Evolutionary conservation across 2,329 filamentous ascomycete genomes (phyloP).

Genomic region (Fusarium sp.): DNA sequence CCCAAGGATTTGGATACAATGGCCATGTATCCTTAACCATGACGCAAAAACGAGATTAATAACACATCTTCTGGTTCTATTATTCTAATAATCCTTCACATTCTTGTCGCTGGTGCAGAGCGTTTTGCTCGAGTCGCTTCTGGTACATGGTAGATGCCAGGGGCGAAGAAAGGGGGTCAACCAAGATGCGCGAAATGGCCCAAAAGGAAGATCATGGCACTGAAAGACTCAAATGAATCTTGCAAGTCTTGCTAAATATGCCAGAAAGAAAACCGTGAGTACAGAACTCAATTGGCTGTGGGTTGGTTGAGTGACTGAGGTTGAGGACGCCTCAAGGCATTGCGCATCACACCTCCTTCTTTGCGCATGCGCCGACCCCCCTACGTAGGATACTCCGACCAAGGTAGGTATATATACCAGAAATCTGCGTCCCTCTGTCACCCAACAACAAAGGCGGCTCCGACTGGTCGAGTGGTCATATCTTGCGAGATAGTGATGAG

Average conservation of each 20-base stretch:
- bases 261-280: rapidly evolving
- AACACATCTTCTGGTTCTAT: not conserved
- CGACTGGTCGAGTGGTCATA: not conserved
- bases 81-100: not conserved
- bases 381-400: not conserved
- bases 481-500: not conserved
- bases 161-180: not conserved
- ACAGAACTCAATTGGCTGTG: not conserved
- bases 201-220: not conserved
- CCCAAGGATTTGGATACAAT: not conserved
- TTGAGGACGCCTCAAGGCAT: not conserved
- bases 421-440: not conserved
- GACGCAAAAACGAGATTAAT: not conserved
- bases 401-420: not conserved
- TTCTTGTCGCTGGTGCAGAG: not conserved
- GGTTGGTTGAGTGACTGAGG: not conserved
- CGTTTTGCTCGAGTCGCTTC: not conserved
- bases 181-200: not conserved
- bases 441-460: not conserved
- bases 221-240: not conserved
- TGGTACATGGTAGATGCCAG: not conserved
- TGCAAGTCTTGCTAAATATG: not conserved
- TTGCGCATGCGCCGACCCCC: not conserved
- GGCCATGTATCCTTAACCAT: not conserved
- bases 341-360: not conserved